Evolutionary conservation across 2,329 filamentous ascomycete species (phyloP), one percentile per base, ranked within the genome.

Genomic region (Lanzia echinophila): DNA sequence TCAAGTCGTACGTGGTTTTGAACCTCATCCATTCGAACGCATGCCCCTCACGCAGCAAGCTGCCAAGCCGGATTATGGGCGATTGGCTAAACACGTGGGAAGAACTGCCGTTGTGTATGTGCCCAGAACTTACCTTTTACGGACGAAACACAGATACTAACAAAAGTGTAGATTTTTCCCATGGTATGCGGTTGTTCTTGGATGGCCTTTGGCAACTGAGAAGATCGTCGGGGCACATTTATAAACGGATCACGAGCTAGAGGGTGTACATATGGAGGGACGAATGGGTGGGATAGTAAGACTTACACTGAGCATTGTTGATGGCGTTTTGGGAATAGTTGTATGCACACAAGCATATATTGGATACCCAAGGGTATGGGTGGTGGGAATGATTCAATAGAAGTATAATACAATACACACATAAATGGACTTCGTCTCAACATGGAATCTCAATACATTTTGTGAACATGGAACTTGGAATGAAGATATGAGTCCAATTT

Each of bases 161-260:
- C 6, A 20, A 13, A 2, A 3, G 8, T 11, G 43, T 42, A 55
- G 53, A 17, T 55, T 36, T 22, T 52, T 55, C 17, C 53, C 53
- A 2, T 36, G 42, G 20, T 52, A 52, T 24, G 53, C 53, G 20
- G 0, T 55, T 13, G 41, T 55, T 6, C 48, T 55, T 17, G 42
- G 47, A 15, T 55, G 53, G 53, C 53, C 53, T n/a, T 42, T 55
- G 19, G 31, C 49, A 24, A 48, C 53, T 2, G 48, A 55, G 48
- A 42, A 52, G 24, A 10, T 38, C 5, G 5, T 54, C 6, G 31
- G 15, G 24, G 3, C 10, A 7, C 34, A 47, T 11, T 20, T 32
- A 15, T 42, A 42, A n/a, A 41, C 12, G 10, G 10, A 10, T 12
- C 2, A 38, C 2, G 22, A 12, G 15, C 13, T n/a, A 3, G 31